A percentile compares a stretch with the other conserved stretches of the same genome.
These are phyloP conservation scores for Pseudogymnoascus sp. DNA, from an alignment of 2,329 filamentous ascomycete genomes.

Conservation along the genomic window DNA sequence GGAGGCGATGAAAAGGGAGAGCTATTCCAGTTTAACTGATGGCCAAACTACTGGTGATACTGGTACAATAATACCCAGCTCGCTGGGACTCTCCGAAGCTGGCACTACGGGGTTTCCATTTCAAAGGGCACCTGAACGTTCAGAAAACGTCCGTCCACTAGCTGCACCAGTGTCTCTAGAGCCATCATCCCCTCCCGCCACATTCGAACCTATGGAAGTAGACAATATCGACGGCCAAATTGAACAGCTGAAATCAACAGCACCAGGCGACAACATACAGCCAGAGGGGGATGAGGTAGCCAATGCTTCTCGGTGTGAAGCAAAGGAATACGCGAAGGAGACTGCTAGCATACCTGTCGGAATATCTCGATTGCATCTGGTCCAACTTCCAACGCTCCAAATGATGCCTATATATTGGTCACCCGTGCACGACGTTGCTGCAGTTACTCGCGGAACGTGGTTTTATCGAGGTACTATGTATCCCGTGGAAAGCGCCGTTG, in stretches of 20 bases:
- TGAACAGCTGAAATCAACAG: background rate
- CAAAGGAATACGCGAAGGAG: conserved; percentile 23
- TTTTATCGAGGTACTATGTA: conserved; percentile 96
- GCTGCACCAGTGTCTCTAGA: background rate
- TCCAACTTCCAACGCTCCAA: conserved; percentile 69
- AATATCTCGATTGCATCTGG: conserved; percentile 80
- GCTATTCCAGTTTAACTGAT: background rate
- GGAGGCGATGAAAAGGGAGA: background rate
- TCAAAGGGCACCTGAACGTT: conserved; percentile 31
- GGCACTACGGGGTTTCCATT: conserved; percentile 43
- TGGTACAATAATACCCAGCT: background rate
- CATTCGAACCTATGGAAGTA: background rate
- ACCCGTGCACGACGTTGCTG: conserved; percentile 78
- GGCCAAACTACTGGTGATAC: background rate
- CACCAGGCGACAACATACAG: background rate
- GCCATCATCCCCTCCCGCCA: background rate
- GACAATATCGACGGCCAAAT: background rate
- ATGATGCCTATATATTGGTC: conserved; percentile 99
- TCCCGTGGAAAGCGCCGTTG: conserved; percentile 74
- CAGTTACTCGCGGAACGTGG: conserved; percentile 84
- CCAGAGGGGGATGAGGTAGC: conserved; percentile 12
- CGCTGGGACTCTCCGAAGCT: background rate
- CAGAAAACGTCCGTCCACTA: conserved; percentile 9
- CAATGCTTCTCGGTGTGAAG: conserved; percentile 21
- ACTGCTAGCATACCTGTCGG: conserved; percentile 67